A percentile compares a stretch with the other conserved stretches of the same genome.
phyloP scores from a whole-genome alignment of 2,329 filamentous ascomycete genomes.

The Fusarium pseudograminearum region DNA sequence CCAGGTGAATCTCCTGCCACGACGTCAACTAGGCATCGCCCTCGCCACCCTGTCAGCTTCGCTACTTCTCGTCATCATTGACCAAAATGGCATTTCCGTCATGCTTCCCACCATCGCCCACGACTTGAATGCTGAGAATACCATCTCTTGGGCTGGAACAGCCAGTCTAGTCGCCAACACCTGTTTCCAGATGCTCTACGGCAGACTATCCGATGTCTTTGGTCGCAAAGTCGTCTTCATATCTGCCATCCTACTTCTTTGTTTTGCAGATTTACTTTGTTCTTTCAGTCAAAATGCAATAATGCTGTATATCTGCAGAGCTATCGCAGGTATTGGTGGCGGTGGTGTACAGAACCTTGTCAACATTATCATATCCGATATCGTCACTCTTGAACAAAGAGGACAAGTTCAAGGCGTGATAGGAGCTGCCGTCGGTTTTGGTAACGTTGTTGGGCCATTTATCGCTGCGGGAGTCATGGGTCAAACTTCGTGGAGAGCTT shows the following conservation, averaged over 20 bases:
- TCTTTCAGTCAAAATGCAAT: background rate
- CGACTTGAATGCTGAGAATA: background rate
- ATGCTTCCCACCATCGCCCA: background rate
- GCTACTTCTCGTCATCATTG: background rate
- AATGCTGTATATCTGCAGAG: background rate
- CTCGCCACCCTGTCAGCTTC: background rate
- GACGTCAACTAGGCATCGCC: background rate
- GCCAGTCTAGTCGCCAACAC: conserved; percentile 3
- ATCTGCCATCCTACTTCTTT: fast-evolving
- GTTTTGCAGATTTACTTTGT: background rate
- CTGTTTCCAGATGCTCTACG: conserved; percentile 14
- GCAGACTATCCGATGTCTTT: background rate
- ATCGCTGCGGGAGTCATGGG: background rate
- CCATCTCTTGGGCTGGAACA: conserved; percentile 9
- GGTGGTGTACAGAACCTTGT: background rate
- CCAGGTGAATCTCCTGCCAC: background rate
- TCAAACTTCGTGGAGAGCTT: background rate
- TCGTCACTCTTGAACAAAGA: background rate
- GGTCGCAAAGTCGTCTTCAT: background rate
- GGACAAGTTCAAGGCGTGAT: background rate
- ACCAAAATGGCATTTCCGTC: conserved; percentile 9
- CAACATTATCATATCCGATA: conserved; percentile 8
- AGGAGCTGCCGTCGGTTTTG: background rate
- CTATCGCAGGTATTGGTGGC: background rate
- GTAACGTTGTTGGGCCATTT: background rate